Conservation (phyloP, 108 stramenopile species). For the Nitzschia sp. region DNA sequence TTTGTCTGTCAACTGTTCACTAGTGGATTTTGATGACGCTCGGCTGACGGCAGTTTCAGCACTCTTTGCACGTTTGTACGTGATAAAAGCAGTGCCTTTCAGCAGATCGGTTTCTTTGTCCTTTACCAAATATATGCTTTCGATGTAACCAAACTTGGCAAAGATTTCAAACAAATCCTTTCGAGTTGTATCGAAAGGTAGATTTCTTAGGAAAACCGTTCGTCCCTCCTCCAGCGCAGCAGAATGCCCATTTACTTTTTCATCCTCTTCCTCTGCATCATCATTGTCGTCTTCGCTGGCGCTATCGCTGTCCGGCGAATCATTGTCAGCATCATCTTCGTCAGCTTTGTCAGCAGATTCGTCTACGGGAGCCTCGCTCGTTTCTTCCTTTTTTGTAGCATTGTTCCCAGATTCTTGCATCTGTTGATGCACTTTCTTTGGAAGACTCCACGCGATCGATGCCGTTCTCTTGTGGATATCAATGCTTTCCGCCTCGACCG, state of each 20-base stretch:
- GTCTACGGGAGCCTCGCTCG: slow-evolving; percentile 29
- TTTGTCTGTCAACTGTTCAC: background rate
- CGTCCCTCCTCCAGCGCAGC: slow-evolving; percentile 37
- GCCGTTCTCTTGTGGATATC: slow-evolving; percentile 83
- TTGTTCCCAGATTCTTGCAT: slow-evolving; percentile 24
- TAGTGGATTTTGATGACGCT: slow-evolving; percentile 5
- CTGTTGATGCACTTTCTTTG: slow-evolving; percentile 74
- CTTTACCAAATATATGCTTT: slow-evolving; percentile 87
- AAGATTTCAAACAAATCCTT: slow-evolving; percentile 86
- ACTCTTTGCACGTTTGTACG: slow-evolving; percentile 48
- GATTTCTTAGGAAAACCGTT: slow-evolving; percentile 89
- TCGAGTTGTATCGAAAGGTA: slow-evolving; percentile 94
- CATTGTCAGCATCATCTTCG: slow-evolving; percentile 28
- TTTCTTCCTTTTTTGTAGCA: slow-evolving; percentile 7
- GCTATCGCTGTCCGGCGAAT: background rate
- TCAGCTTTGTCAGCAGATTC: slow-evolving; percentile 36
- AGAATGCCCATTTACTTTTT: slow-evolving; percentile 34
- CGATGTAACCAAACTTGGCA: slow-evolving; percentile 79
- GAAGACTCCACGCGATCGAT: slow-evolving; percentile 79
- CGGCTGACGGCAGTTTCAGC: slow-evolving; percentile 26
- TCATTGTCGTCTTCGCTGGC: slow-evolving; percentile 21
- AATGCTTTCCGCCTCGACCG: slow-evolving; percentile 48
- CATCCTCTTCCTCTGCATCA: slow-evolving; percentile 43
- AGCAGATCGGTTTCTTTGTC: slow-evolving; percentile 77
- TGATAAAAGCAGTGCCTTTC: slow-evolving; percentile 92